A percentile compares a stretch with the other conserved stretches of the same genome.
These are phyloP conservation scores for Plasmopara halstedii DNA, from an alignment of 352 stramenopile genomes.

Conservation along the genomic window DNA sequence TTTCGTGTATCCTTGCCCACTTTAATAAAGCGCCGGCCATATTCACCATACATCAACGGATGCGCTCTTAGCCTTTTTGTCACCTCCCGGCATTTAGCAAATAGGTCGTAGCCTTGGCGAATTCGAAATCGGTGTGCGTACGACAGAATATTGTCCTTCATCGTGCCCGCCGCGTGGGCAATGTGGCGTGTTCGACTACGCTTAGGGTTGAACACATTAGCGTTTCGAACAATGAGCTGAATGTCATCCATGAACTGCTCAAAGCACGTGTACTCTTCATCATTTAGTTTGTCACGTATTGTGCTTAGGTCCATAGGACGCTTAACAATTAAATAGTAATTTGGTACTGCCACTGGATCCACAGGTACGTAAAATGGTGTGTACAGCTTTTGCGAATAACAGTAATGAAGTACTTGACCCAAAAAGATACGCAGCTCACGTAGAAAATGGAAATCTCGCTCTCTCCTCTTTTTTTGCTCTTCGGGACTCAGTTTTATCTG, in stretches of 20 bases:
- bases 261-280: conserved; percentile 84
- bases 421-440: conserved; percentile 86
- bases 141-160: conserved; percentile 87
- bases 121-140: conserved; percentile 84
- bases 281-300: conserved; percentile 87
- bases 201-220: conserved; percentile 86
- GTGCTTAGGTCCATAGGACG: conserved; percentile 82
- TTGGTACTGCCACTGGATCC: conserved; percentile 66
- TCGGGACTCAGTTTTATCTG: conserved; percentile 24
- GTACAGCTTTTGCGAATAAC: conserved; percentile 57
- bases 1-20: conserved; percentile 10
- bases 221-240: conserved; percentile 82
- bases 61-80: conserved; percentile 53
- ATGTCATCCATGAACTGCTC: conserved; percentile 86
- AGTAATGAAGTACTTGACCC: conserved; percentile 77
- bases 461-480: conserved; percentile 38
- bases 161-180: conserved; percentile 68
- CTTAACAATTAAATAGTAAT: conserved; percentile 87
- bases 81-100: conserved; percentile 77
- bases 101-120: conserved; percentile 84
- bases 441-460: conserved; percentile 76
- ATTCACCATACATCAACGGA: conserved; percentile 35
- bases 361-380: conserved; percentile 66
- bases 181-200: conserved; percentile 65
- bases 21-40: conserved; percentile 19